Percentiles rank a stretch among this genome's conserved stretches.
Evolutionary conservation across 1,284 basidiomycete genomes (phyloP).

Genomic region (Moesziomyces parantarcticus): DNA sequence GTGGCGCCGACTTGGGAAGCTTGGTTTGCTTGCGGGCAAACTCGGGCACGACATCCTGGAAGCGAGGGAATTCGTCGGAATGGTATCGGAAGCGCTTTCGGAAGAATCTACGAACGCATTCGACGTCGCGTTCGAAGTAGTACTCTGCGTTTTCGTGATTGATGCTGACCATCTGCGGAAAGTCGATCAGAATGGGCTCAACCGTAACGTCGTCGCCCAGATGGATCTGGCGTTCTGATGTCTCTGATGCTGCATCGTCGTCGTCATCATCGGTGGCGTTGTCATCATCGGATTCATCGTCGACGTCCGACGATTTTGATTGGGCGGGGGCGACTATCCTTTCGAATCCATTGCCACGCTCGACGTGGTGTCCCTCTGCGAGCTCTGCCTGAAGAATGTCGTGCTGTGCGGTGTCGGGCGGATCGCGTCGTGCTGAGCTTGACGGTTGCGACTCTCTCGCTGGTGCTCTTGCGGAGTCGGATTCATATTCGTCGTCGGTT

Average conservation of each 20-base stretch:
- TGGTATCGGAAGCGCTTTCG: slow-evolving; percentile 90
- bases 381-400: slow-evolving; percentile 13
- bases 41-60: slow-evolving; percentile 53
- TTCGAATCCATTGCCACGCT: slow-evolving; percentile 61
- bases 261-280: slow-evolving; percentile 65
- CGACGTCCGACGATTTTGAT: slow-evolving; percentile 20
- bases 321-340: slow-evolving; percentile 39
- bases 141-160: slow-evolving; percentile 97
- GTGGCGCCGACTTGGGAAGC: slow-evolving; percentile 21
- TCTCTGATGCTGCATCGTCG: slow-evolving; percentile 73
- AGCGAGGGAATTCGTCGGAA: slow-evolving; percentile 81
- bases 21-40: slow-evolving; percentile 30
- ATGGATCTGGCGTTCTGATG: slow-evolving; percentile 74
- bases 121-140: slow-evolving; percentile 98
- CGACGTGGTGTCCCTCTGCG: slow-evolving; percentile 36
- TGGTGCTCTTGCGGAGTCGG: slow-evolving; percentile 19
- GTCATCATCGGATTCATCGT: slow-evolving; percentile 30
- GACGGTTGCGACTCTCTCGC: slow-evolving; percentile 12
- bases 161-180: slow-evolving; percentile 99
- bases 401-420: not conserved
- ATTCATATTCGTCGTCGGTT: slow-evolving; percentile 30
- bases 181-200: slow-evolving; percentile 94
- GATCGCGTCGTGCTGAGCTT: slow-evolving; percentile 1
- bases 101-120: slow-evolving; percentile 95
- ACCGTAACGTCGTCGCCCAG: slow-evolving; percentile 79